Conservation (phyloP, 306 rosid species). For the Vigna hirtella region DNA sequence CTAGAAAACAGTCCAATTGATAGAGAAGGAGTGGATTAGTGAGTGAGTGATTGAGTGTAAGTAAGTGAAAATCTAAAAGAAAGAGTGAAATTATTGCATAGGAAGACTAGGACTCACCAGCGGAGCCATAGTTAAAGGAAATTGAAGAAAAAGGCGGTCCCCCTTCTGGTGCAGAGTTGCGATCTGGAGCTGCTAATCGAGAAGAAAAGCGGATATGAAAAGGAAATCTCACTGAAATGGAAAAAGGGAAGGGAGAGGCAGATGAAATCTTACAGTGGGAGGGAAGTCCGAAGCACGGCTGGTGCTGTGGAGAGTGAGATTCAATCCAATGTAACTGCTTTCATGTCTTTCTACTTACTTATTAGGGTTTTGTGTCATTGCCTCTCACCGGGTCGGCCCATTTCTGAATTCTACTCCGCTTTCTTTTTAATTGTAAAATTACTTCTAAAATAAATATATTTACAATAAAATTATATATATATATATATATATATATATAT, state of each 20-base stretch:
- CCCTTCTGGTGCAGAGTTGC: constrained; percentile 35
- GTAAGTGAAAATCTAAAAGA: background rate
- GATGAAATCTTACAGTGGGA: constrained; percentile 23
- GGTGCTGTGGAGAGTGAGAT: background rate
- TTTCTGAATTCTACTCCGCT: no score
- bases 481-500: no score
- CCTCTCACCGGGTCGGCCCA: constrained; percentile 41
- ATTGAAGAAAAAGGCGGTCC: constrained; percentile 45
- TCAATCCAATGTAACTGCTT: no score
- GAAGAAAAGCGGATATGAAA: background rate
- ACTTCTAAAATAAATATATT: no score
- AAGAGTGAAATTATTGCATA: background rate
- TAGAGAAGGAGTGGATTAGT: background rate
- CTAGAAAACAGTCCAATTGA: constrained; percentile 46
- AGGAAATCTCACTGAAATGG: background rate
- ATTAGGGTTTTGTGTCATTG: constrained; percentile 52
- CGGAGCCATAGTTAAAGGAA: constrained; percentile 74
- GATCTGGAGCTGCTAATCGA: constrained; percentile 57
- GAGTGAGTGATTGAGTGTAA: background rate
- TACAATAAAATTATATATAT: no score
- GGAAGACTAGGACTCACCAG: constrained; percentile 57
- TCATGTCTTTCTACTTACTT: background rate
- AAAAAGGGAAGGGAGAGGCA: background rate
- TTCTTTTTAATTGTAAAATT: no score
- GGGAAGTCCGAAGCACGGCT: constrained; percentile 6